Evolutionary conservation across 441 rosid species (phyloP).

Genomic region (Syzygium malaccense): DNA sequence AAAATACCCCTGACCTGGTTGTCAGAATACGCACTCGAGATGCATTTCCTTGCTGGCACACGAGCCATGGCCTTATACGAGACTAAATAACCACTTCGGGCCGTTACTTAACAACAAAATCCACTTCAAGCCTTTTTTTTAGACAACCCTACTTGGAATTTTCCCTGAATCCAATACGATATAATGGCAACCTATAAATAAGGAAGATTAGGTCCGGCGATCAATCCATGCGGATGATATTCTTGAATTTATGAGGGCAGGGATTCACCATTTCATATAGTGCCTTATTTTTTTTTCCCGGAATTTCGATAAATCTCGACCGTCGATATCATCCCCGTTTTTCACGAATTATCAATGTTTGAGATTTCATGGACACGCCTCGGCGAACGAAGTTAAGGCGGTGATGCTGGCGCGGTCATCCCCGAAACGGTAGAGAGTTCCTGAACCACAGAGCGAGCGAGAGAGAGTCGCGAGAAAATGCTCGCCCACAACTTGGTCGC

Average conservation of each 20-base stretch:
- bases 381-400: neutral
- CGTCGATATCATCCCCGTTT: neutral
- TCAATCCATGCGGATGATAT: neutral
- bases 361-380: neutral
- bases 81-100: too few relatives aligned
- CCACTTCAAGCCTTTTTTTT: too few relatives aligned
- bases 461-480: neutral
- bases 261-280: neutral
- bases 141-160: too few relatives aligned
- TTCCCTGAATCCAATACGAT: too few relatives aligned
- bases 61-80: too few relatives aligned
- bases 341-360: too few relatives aligned
- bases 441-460: neutral
- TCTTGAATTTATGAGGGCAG: neutral
- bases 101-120: too few relatives aligned
- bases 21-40: too few relatives aligned
- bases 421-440: neutral
- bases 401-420: neutral
- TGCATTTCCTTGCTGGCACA: too few relatives aligned
- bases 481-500: neutral
- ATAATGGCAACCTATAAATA: fast-evolving
- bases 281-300: too few relatives aligned
- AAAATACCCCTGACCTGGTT: too few relatives aligned
- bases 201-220: neutral
- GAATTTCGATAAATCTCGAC: neutral